Percentiles rank a stretch among this genome's conserved stretches.
These are phyloP conservation scores for Xylogone sp. DNA, from an alignment of 2,329 filamentous ascomycete species.

Conservation along the genomic window DNA sequence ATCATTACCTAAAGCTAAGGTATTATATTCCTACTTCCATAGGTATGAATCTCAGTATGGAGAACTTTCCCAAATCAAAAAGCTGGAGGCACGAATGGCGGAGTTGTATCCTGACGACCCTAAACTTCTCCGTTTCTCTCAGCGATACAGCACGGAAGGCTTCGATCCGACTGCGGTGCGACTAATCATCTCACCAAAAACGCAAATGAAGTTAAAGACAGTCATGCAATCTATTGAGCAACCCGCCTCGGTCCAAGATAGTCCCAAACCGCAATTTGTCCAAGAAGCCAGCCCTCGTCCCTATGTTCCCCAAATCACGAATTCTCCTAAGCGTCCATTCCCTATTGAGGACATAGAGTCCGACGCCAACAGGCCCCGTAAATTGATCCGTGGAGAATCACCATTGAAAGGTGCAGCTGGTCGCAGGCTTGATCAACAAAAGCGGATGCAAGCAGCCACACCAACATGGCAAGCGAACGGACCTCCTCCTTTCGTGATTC, in stretches of 20 bases:
- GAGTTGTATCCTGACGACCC: conserved; percentile 92
- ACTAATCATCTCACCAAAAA: conserved; percentile 75
- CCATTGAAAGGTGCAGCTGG: conserved; percentile 89
- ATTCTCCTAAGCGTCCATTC: conserved; percentile 36
- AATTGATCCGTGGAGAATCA: conserved; percentile 84
- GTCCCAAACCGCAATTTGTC: conserved; percentile 25
- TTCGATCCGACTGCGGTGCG: conserved; percentile 83
- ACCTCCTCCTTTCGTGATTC: conserved; percentile 59
- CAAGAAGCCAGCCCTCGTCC: conserved; percentile 28
- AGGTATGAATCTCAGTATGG: conserved; percentile 93
- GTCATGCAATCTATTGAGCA: conserved; percentile 53
- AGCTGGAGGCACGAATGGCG: conserved; percentile 87
- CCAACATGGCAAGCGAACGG: conserved; percentile 27
- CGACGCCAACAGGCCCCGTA: conserved; percentile 71
- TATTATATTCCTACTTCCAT: conserved; percentile 88
- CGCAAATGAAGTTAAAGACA: conserved; percentile 70
- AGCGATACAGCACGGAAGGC: conserved; percentile 66
- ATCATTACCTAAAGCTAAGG: conserved; percentile 70
- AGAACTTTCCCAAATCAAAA: conserved; percentile 84
- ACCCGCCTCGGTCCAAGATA: conserved; percentile 36
- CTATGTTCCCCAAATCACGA: conserved; percentile 22
- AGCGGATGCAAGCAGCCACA: conserved; percentile 51
- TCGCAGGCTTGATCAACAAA: conserved; percentile 71
- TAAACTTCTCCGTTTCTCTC: conserved; percentile 68
- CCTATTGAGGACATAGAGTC: conserved; percentile 66